phyloP scores from a whole-genome alignment of 1,139 yeast species.

The Saccharomyces pastorianus region DNA sequence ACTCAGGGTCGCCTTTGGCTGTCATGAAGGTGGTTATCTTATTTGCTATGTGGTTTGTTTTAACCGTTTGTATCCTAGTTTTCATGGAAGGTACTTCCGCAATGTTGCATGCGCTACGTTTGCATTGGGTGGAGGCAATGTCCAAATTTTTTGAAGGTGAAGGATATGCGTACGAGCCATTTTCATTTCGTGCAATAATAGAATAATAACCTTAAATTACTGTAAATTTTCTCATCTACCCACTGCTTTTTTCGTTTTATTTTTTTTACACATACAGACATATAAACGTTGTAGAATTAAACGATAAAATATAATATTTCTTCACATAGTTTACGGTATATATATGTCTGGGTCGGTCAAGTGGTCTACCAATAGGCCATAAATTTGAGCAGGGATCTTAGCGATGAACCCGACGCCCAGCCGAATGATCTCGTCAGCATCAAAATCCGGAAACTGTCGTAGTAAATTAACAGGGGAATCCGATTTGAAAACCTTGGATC shows the following conservation, averaged over 20 bases:
- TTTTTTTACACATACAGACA: background rate
- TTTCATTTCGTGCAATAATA: constrained; percentile 38
- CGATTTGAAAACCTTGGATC: constrained; percentile 51
- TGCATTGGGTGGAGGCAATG: constrained; percentile 87
- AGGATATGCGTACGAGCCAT: constrained; percentile 64
- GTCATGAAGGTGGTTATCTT: constrained; percentile 35
- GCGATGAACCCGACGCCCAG: constrained; percentile 76
- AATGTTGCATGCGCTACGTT: constrained; percentile 74
- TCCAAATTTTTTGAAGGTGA: constrained; percentile 80
- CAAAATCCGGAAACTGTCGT: constrained; percentile 63
- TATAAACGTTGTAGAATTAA: background rate
- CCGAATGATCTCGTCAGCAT: constrained; percentile 69
- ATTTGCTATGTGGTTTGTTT: constrained; percentile 72
- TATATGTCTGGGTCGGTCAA: constrained; percentile 43
- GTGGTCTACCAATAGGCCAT: constrained; percentile 64
- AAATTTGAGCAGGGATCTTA: constrained; percentile 59
- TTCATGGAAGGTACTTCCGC: constrained; percentile 85
- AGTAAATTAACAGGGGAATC: constrained; percentile 63
- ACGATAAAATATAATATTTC: background rate
- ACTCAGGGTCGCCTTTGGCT: constrained; percentile 30
- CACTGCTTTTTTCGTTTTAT: too few species aligned
- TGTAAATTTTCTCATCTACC: background rate
- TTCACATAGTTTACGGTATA: background rate
- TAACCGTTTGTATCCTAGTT: constrained; percentile 66
- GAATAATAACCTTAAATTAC: background rate